A percentile compares a stretch with the other conserved stretches of the same genome.
These are phyloP conservation scores for Gaeumannomyces tritici DNA, from an alignment of 2,329 filamentous ascomycete genomes.

Conservation along the genomic window DNA sequence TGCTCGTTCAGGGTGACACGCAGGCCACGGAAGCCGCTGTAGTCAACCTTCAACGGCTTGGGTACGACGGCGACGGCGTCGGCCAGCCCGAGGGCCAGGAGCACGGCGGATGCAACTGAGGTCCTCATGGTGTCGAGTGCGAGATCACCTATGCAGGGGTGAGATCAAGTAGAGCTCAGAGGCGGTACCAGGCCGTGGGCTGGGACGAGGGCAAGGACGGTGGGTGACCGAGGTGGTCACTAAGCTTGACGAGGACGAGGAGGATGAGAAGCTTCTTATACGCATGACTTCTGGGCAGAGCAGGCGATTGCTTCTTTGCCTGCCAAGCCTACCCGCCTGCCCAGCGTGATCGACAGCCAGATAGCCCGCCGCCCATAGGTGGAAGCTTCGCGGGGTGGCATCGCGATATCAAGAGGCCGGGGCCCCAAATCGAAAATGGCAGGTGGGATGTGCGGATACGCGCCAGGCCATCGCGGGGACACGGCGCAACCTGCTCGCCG, in stretches of 20 bases:
- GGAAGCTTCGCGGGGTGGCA: neutral
- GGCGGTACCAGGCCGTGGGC: neutral
- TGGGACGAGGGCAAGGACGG: neutral
- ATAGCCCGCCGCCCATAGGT: too few relatives aligned
- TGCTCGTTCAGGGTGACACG: slow-evolving; percentile 1
- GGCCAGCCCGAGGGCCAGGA: slow-evolving; percentile 1
- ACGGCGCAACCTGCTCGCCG: neutral
- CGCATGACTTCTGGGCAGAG: neutral
- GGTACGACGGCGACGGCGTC: neutral
- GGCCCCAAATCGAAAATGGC: neutral
- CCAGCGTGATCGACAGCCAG: too few relatives aligned
- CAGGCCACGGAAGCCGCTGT: slow-evolving; percentile 1
- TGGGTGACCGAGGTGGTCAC: neutral
- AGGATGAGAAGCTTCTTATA: neutral
- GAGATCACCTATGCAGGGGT: neutral
- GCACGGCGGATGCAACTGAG: neutral
- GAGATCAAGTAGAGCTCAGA: neutral
- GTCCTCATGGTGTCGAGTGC: slow-evolving; percentile 2
- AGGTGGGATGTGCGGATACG: neutral
- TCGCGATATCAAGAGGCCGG: neutral
- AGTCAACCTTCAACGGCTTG: neutral
- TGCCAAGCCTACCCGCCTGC: neutral
- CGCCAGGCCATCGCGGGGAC: neutral
- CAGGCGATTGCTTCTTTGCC: too few relatives aligned
- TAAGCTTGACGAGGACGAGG: neutral